Evolutionary conservation across 345 rosid genomes (phyloP), one percentile per base, ranked within the genome.

Genomic region (Moricandia moricandioides): DNA sequence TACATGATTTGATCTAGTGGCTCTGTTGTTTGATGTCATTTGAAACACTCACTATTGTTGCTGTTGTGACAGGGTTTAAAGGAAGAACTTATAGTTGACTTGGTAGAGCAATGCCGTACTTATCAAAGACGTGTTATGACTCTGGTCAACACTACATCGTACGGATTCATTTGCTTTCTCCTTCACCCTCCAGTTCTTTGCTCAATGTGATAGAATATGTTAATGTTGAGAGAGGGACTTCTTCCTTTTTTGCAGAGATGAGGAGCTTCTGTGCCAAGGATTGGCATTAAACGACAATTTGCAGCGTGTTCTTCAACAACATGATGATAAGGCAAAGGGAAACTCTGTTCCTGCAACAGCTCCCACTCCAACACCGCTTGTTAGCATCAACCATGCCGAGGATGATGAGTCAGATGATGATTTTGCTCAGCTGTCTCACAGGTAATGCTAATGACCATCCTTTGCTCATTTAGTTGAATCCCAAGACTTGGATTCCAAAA

Each of bases 361-460:
- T 56, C 79, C 79, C 56, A 49, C 84, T 69, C 93, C 95, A 9
- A 72, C 84, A 74, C 85, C 88, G 54, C 83, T 80, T 81, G 81
- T 86, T 47, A 85, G 83, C 82, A 78, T 78, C 73, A 78, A 78
- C 68, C 77, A 78, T 66, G 90, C 82, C 37, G 93, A 86, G 1
- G 93, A 88, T 68, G 96, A 92, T 79, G 99, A 88, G 62, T 86
- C 87, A 3, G 98, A 95, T 69, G 98, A 94, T 82, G 97, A 88
- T 67, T 88, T 90, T 82, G n/a, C 84, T 58, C 96, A 90, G 87
- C 84, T 90, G 74, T 84, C 97, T 47, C 94, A 83, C 84, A 89
- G 99, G 99, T 90, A 51, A 62, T 69, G 18, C 7, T 61, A 54
- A 62, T 69, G 18, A 6, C 16, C 26, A 31, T 35, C 40, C 4